These are phyloP conservation scores for Colletotrichum trifolii DNA, from an alignment of 2,329 filamentous ascomycete genomes.

Conservation along the genomic window DNA sequence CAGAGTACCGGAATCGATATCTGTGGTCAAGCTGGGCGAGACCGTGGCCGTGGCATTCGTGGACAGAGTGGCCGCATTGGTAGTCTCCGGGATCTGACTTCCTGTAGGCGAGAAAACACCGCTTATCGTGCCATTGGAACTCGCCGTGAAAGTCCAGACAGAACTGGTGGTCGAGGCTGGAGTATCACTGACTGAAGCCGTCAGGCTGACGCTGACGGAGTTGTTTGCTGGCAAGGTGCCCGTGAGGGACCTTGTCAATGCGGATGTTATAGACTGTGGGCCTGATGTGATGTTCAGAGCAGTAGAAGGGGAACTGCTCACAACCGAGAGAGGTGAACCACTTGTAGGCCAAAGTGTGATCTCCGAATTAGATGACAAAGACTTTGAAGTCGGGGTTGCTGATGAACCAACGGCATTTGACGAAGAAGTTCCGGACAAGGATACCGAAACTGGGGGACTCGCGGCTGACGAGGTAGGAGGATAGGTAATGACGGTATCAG, in stretches of 20 bases:
- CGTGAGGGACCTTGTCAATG: not conserved
- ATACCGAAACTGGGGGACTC: not conserved
- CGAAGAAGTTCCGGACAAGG: not conserved
- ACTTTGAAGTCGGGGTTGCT: not conserved
- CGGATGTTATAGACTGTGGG: not conserved
- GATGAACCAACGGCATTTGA: not conserved
- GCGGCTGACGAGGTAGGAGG: not conserved
- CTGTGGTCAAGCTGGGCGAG: not conserved
- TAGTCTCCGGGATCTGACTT: not conserved
- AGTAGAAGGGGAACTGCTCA: too few species aligned
- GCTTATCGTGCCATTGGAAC: not conserved
- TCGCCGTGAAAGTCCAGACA: not conserved
- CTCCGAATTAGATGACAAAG: not conserved
- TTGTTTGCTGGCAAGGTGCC: not conserved
- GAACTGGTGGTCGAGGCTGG: not conserved
- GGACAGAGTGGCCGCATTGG: not conserved
- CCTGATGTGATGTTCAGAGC: too few species aligned
- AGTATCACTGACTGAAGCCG: not conserved
- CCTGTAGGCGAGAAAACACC: not conserved
- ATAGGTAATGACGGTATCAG: constrained; percentile 1
- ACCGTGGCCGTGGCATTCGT: not conserved
- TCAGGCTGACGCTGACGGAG: not conserved
- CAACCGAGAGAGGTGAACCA: not conserved
- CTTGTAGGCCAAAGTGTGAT: constrained; percentile 9
- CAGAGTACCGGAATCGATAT: constrained; percentile 17